phyloP scores from a whole-genome alignment of 257 asterid species.

The Craterostigma plantagineum region DNA sequence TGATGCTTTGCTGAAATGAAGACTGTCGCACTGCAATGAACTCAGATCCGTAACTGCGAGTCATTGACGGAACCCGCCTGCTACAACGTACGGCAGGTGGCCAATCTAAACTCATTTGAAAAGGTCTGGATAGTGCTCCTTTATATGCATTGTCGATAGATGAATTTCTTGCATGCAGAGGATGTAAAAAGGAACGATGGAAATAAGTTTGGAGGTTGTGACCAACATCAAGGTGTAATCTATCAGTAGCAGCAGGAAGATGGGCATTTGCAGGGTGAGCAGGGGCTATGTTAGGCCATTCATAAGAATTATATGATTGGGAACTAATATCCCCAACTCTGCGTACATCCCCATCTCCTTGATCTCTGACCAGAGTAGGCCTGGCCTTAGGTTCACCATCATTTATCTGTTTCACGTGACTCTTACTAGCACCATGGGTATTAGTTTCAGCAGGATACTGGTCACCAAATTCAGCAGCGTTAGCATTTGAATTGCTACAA shows the following conservation, averaged over 20 bases:
- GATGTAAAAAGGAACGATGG: slow-evolving; percentile 59
- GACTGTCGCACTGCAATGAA: slow-evolving; percentile 71
- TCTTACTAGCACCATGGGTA: slow-evolving; percentile 14
- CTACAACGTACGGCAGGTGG: slow-evolving; percentile 63
- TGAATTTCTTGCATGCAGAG: slow-evolving; percentile 60
- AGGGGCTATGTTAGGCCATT: slow-evolving; percentile 82
- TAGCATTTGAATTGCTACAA: slow-evolving; percentile 1
- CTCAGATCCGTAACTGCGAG: slow-evolving; percentile 75
- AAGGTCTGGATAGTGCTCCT: slow-evolving; percentile 51
- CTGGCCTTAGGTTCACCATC: slow-evolving; percentile 23
- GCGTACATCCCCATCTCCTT: slow-evolving; percentile 30
- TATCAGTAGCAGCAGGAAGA: slow-evolving; percentile 86
- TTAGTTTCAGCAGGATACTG: slow-evolving; percentile 17
- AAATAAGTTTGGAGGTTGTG: slow-evolving; percentile 75
- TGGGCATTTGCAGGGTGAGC: slow-evolving; percentile 37
- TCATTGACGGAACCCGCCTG: slow-evolving; percentile 48
- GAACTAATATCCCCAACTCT: slow-evolving; percentile 46
- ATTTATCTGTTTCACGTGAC: slow-evolving; percentile 20
- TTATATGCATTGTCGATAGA: slow-evolving; percentile 41
- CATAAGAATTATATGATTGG: slow-evolving; percentile 60
- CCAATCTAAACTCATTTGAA: slow-evolving; percentile 81
- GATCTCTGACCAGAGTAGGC: slow-evolving; percentile 27
- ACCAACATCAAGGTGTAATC: slow-evolving; percentile 97
- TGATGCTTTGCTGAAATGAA: slow-evolving; percentile 43
- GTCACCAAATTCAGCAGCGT: not conserved